phyloP scores from a whole-genome alignment of 305 asterid genomes.

The Fraxinus nigra region DNA sequence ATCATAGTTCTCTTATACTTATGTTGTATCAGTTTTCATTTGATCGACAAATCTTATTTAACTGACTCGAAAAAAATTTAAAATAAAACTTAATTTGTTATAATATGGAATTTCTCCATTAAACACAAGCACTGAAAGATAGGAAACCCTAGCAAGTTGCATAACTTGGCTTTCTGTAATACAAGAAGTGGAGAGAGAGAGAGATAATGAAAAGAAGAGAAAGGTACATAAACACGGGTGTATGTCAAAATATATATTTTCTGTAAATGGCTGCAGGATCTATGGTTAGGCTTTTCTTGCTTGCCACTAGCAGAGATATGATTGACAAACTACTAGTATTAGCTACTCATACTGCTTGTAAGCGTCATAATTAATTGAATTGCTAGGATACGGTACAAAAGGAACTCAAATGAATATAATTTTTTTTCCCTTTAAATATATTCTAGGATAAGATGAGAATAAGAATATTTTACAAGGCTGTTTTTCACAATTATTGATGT shows the following conservation, averaged over 20 bases:
- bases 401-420: not conserved
- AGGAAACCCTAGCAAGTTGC: not conserved
- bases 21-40: not conserved
- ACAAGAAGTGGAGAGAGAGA: not conserved
- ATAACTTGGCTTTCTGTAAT: not conserved
- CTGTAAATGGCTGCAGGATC: slow-evolving; percentile 40
- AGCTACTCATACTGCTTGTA: not conserved
- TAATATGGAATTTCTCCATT: not conserved
- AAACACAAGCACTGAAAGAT: not conserved
- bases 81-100: not conserved
- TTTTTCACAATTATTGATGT: not conserved
- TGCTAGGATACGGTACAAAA: not conserved
- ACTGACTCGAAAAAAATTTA: not conserved
- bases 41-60: not conserved
- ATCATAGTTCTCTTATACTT: not conserved
- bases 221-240: slow-evolving; percentile 24
- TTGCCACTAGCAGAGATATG: slow-evolving; percentile 35
- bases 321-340: not conserved
- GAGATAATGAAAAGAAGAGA: not conserved
- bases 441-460: not conserved
- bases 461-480: not conserved
- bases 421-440: not conserved
- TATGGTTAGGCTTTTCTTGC: slow-evolving; percentile 31
- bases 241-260: slow-evolving; percentile 31
- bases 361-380: not conserved